Evolutionary conservation across 2,329 filamentous ascomycete species (phyloP).

Genomic region (Colletotrichum trifolii): DNA sequence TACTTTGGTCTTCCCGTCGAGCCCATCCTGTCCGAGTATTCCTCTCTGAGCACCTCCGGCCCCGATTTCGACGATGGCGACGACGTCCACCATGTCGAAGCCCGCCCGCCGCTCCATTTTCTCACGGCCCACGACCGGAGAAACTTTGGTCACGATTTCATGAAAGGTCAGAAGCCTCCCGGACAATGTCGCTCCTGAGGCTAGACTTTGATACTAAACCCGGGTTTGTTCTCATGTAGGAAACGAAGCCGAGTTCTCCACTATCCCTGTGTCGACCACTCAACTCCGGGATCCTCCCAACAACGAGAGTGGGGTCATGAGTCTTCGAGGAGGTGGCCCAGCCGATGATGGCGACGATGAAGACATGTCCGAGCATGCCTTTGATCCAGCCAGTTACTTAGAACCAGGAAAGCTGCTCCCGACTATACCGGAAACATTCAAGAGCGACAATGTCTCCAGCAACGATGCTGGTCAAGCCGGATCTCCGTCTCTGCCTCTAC

Average conservation of each 20-base stretch:
- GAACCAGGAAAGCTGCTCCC: too few relatives aligned
- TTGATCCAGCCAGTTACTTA: too few relatives aligned
- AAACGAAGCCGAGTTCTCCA: constrained; percentile 30
- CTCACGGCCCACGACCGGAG: constrained; percentile 44
- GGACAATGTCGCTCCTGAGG: not conserved
- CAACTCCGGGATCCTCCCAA: constrained; percentile 5
- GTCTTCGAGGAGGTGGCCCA: constrained; percentile 28
- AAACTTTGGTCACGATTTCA: constrained; percentile 44
- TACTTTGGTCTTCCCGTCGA: constrained; percentile 60
- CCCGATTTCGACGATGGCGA: constrained; percentile 39
- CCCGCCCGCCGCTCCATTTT: constrained; percentile 46
- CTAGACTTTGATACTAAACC: not conserved
- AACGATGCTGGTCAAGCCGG: too few relatives aligned
- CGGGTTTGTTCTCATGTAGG: constrained; percentile 19
- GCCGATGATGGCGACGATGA: constrained; percentile 12
- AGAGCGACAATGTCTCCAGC: too few relatives aligned
- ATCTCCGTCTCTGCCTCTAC: too few relatives aligned
- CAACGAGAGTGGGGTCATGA: not conserved
- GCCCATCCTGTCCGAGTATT: constrained; percentile 43
- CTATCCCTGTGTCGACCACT: constrained; percentile 25
- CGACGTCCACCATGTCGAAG: constrained; percentile 37
- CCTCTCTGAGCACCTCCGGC: constrained; percentile 39
- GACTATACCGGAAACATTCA: too few relatives aligned
- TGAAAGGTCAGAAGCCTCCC: constrained; percentile 20
- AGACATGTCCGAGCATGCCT: constrained; percentile 7